These are phyloP conservation scores for Boletus semigastroideus DNA, from an alignment of 1,284 basidiomycete species.

Conservation along the genomic window DNA sequence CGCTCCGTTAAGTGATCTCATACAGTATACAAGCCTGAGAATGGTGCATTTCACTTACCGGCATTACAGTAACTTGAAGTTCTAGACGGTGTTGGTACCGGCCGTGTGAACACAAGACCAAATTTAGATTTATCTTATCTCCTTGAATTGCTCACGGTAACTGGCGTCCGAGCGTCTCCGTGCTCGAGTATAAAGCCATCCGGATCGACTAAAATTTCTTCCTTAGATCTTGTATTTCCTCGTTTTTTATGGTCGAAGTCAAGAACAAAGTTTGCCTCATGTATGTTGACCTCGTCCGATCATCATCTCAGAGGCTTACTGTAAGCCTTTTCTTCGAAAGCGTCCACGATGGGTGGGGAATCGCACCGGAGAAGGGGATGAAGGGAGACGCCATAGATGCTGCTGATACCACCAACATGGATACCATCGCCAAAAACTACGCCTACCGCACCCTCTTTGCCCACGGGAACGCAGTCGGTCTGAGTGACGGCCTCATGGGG, in stretches of 20 bases:
- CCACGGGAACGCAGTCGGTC: constrained; percentile 83
- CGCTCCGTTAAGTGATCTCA: too few species aligned
- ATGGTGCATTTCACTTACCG: too few species aligned
- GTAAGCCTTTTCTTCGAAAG: constrained; percentile 37
- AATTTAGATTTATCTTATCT: constrained; percentile 6
- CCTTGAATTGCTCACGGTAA: not conserved
- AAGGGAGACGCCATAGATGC: constrained; percentile 88
- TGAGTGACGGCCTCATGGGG: constrained; percentile 91
- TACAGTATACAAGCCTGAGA: too few species aligned
- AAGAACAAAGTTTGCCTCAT: constrained; percentile 92
- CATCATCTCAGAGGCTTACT: constrained; percentile 1
- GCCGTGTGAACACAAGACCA: not conserved
- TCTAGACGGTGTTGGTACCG: too few species aligned
- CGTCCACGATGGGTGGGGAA: constrained; percentile 94
- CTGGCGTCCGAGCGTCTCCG: constrained; percentile 15
- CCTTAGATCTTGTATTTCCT: not conserved
- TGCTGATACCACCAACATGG: constrained; percentile 84
- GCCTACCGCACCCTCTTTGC: constrained; percentile 73
- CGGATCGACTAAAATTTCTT: constrained; percentile 6
- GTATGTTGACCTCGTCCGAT: constrained; percentile 44
- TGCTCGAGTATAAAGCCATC: not conserved
- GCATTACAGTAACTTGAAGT: too few species aligned
- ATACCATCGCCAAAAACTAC: constrained; percentile 77
- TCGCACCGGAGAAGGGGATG: constrained; percentile 61
- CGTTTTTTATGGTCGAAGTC: constrained; percentile 43